phyloP scores from a whole-genome alignment of 129 eudicot species.

The Helichrysum umbraculigerum region DNA sequence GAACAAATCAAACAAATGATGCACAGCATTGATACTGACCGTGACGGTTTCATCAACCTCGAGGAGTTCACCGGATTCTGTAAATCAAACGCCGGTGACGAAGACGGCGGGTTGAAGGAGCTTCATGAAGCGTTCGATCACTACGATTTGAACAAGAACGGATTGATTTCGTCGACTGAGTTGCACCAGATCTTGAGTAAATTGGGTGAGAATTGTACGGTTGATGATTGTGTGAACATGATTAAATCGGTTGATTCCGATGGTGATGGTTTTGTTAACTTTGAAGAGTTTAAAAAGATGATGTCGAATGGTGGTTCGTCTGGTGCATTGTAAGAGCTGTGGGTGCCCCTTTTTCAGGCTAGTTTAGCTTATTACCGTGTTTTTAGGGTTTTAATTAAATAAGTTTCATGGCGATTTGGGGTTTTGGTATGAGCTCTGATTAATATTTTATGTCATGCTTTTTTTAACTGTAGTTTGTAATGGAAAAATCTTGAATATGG shows the following conservation, averaged over 20 bases:
- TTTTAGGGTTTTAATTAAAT: neutral
- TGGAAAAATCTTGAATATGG: neutral
- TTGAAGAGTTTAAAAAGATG: slow-evolving; percentile 83
- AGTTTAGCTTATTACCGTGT: neutral
- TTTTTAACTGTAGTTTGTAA: neutral
- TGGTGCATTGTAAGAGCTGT: neutral
- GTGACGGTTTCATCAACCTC: slow-evolving; percentile 61
- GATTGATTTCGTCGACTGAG: slow-evolving; percentile 63
- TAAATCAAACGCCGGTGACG: slow-evolving; percentile 26
- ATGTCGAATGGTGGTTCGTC: slow-evolving; percentile 41
- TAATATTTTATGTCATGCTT: too few relatives aligned
- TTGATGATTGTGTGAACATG: slow-evolving; percentile 67
- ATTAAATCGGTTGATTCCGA: slow-evolving; percentile 70
- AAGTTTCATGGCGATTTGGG: neutral
- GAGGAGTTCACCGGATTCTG: slow-evolving; percentile 66
- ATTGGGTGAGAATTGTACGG: slow-evolving; percentile 62
- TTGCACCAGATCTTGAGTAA: slow-evolving; percentile 62
- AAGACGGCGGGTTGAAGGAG: slow-evolving; percentile 35
- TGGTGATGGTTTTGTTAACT: slow-evolving; percentile 72
- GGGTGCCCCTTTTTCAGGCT: neutral
- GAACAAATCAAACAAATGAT: slow-evolving; percentile 59
- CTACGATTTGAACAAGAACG: slow-evolving; percentile 77
- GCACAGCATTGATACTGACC: slow-evolving; percentile 62
- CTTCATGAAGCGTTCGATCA: slow-evolving; percentile 63
- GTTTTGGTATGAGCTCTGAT: neutral